These are phyloP conservation scores for Arachnopeziza araneosa DNA, from an alignment of 2,329 filamentous ascomycete species.

Conservation along the genomic window DNA sequence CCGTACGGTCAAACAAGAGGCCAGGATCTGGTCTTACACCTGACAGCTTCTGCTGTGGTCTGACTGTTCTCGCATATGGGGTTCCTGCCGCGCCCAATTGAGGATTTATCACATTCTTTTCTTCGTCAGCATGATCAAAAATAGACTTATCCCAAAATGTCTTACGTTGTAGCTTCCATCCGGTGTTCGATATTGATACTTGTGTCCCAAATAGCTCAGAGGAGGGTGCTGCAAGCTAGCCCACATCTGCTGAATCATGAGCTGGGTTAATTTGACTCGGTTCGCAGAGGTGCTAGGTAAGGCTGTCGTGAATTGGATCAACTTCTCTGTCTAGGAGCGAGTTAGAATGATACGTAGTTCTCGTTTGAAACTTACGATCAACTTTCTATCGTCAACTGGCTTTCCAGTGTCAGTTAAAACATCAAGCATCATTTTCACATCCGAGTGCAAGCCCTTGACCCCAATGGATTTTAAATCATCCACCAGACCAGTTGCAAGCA, in stretches of 20 bases:
- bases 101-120: constrained; percentile 50
- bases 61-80: constrained; percentile 59
- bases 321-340: constrained; percentile 35
- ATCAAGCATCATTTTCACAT: neutral
- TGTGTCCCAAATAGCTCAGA: constrained; percentile 55
- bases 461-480: constrained; percentile 1
- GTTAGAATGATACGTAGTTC: neutral
- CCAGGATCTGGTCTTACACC: constrained; percentile 58
- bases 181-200: constrained; percentile 52
- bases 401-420: neutral
- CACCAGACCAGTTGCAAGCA: constrained; percentile 1
- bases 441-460: neutral
- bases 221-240: constrained; percentile 66
- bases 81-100: constrained; percentile 61
- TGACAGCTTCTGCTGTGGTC: constrained; percentile 51
- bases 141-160: constrained; percentile 27
- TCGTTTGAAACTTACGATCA: neutral
- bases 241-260: constrained; percentile 65
- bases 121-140: neutral
- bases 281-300: constrained; percentile 57
- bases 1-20: constrained; percentile 47
- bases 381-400: constrained; percentile 1
- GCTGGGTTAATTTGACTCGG: constrained; percentile 57
- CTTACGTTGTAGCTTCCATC: constrained; percentile 56
- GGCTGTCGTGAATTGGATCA: constrained; percentile 16